Evolutionary conservation across 192 early-diverging fungal genomes (phyloP).

Genomic region (Coemansia sp.): DNA sequence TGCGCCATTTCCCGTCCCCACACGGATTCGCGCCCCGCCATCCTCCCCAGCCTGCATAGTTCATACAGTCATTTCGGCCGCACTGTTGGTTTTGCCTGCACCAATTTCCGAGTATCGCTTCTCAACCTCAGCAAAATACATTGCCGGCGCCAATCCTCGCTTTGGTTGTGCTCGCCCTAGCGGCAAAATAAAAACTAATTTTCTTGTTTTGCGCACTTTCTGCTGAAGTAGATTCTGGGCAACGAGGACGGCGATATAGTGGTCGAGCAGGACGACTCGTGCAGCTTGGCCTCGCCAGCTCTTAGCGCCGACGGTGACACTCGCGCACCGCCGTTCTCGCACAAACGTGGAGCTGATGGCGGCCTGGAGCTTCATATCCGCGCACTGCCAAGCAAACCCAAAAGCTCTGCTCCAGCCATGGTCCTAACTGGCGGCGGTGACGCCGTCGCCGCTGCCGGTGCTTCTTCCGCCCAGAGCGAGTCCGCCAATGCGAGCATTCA

Average conservation of each 20-base stretch:
- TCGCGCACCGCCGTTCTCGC: conserved; percentile 30
- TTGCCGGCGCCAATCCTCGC: no score
- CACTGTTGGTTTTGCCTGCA: neutral
- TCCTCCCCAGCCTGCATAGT: neutral
- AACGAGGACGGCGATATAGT: conserved; percentile 49
- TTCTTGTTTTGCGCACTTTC: neutral
- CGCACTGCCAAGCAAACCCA: conserved; percentile 26
- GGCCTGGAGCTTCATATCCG: conserved; percentile 44
- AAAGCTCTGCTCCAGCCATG: neutral
- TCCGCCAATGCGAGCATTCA: neutral
- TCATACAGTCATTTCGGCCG: neutral
- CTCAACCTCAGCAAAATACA: neutral
- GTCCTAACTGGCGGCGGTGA: conserved; percentile 15
- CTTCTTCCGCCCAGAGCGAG: neutral
- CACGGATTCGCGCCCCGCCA: neutral
- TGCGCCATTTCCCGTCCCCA: no score
- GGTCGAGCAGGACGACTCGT: conserved; percentile 41
- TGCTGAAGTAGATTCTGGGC: conserved; percentile 35
- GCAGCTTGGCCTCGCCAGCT: conserved; percentile 23
- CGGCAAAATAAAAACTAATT: neutral
- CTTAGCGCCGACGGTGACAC: conserved; percentile 22
- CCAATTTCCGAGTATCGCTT: neutral
- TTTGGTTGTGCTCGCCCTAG: no score
- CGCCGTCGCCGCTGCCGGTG: neutral
- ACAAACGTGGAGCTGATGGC: conserved; percentile 25